Evolutionary conservation across 768 basidiomycete genomes (phyloP).

Genomic region (Boletus sp.): DNA sequence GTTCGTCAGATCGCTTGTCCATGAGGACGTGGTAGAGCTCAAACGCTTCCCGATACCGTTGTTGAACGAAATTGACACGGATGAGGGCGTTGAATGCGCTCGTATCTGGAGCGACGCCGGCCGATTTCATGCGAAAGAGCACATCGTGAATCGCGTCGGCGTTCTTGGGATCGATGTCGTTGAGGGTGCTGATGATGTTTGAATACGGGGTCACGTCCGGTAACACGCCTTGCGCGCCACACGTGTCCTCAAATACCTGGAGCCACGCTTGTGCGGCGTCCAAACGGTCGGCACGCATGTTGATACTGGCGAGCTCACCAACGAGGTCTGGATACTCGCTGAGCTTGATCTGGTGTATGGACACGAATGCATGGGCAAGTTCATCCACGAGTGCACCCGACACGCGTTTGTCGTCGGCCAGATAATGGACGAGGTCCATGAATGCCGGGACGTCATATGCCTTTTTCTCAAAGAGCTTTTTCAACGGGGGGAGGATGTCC

Average conservation of each 20-base stretch:
- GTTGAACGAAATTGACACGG: slow-evolving; percentile 33
- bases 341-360: slow-evolving; percentile 15
- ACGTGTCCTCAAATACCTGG: slow-evolving; percentile 23
- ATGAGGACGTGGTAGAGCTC: slow-evolving; percentile 42
- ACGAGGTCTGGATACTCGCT: slow-evolving; percentile 34
- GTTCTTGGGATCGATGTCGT: slow-evolving; percentile 30
- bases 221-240: slow-evolving; percentile 11
- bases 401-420: slow-evolving; percentile 12
- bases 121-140: slow-evolving; percentile 38
- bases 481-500: neutral
- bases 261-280: slow-evolving; percentile 31
- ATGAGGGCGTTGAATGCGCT: slow-evolving; percentile 50
- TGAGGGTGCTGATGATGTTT: slow-evolving; percentile 37
- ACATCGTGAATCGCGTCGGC: slow-evolving; percentile 32
- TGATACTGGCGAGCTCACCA: slow-evolving; percentile 36
- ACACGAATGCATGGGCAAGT: slow-evolving; percentile 19
- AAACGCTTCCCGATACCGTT: slow-evolving; percentile 37
- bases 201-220: slow-evolving; percentile 34
- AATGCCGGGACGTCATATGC: slow-evolving; percentile 23
- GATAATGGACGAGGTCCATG: slow-evolving; percentile 26
- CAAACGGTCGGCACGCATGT: slow-evolving; percentile 32
- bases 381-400: slow-evolving; percentile 20
- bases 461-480: slow-evolving; percentile 12
- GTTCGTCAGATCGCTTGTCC: slow-evolving; percentile 25
- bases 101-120: slow-evolving; percentile 37